Conservation (phyloP, 495 filamentous ascomycete genomes). For the Letharia columbiana region DNA sequence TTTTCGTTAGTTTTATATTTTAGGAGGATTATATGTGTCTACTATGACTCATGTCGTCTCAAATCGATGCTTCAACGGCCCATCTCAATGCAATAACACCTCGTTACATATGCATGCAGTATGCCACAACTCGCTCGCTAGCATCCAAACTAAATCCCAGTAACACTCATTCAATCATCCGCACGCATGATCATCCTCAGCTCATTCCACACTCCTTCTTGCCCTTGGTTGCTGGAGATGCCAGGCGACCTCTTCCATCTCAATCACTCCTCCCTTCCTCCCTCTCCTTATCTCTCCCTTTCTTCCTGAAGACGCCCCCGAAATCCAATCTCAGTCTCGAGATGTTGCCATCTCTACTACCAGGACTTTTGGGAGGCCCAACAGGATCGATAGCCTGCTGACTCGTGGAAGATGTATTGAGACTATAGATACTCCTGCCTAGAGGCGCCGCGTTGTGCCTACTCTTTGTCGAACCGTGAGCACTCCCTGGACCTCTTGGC, state of each 20-base stretch:
- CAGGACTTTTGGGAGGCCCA: constrained; percentile 11
- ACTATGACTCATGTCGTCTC: background rate
- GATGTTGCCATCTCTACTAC: constrained; percentile 12
- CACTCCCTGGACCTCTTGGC: constrained; percentile 36
- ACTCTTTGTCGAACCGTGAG: constrained; percentile 17
- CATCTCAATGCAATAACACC: background rate
- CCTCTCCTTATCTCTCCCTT: constrained; percentile 26
- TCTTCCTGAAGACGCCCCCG: constrained; percentile 32
- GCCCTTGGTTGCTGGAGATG: background rate
- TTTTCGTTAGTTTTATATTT: background rate
- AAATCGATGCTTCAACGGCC: background rate
- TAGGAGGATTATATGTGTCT: background rate
- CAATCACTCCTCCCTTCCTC: constrained; percentile 1
- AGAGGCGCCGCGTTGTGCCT: constrained; percentile 18
- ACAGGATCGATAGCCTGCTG: constrained; percentile 11
- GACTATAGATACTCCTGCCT: constrained; percentile 26
- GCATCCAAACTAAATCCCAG: background rate
- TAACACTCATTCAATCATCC: background rate
- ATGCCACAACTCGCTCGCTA: constrained; percentile 4
- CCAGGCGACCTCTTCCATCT: background rate
- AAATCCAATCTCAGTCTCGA: constrained; percentile 24
- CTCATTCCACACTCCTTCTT: background rate
- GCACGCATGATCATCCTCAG: background rate
- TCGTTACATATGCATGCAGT: background rate
- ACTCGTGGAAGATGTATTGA: constrained; percentile 15